phyloP scores from a whole-genome alignment of 768 basidiomycete species.

The Astraeus odoratus region DNA sequence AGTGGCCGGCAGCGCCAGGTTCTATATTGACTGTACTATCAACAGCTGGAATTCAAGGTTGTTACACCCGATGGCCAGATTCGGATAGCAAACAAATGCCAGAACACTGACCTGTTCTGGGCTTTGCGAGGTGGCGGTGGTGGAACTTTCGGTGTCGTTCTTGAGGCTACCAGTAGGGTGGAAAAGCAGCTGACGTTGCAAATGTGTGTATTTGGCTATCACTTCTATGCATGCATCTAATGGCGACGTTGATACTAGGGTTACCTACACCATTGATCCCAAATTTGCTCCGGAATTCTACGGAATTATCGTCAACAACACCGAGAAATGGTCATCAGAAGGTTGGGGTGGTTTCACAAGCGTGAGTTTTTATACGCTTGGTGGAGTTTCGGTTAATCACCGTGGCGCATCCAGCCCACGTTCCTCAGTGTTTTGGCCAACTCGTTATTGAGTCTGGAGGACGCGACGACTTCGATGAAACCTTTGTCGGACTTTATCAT shows the following conservation, averaged over 20 bases:
- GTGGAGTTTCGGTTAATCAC: neutral
- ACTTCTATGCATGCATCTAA: neutral
- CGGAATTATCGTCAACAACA: constrained; percentile 23
- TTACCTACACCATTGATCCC: constrained; percentile 19
- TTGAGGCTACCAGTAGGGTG: constrained; percentile 3
- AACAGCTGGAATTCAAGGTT: constrained; percentile 38
- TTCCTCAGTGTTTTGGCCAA: constrained; percentile 32
- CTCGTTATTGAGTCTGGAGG: constrained; percentile 31
- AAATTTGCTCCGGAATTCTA: constrained; percentile 20
- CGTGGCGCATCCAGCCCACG: constrained; percentile 11
- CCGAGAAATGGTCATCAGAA: constrained; percentile 25
- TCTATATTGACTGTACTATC: neutral
- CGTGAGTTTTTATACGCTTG: constrained; percentile 27
- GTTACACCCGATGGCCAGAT: constrained; percentile 47
- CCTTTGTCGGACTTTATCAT: constrained; percentile 21
- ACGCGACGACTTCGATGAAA: constrained; percentile 35
- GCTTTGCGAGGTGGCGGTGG: constrained; percentile 45
- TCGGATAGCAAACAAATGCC: constrained; percentile 37
- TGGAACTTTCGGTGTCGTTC: constrained; percentile 36
- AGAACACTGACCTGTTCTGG: constrained; percentile 42
- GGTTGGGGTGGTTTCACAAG: constrained; percentile 34
- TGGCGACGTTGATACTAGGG: constrained; percentile 9
- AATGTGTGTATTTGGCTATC: neutral
- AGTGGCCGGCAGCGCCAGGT: constrained; percentile 3
- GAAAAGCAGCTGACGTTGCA: neutral